These are phyloP conservation scores for Nicotiana noctiflora DNA, from an alignment of 257 asterid genomes.

Conservation along the genomic window DNA sequence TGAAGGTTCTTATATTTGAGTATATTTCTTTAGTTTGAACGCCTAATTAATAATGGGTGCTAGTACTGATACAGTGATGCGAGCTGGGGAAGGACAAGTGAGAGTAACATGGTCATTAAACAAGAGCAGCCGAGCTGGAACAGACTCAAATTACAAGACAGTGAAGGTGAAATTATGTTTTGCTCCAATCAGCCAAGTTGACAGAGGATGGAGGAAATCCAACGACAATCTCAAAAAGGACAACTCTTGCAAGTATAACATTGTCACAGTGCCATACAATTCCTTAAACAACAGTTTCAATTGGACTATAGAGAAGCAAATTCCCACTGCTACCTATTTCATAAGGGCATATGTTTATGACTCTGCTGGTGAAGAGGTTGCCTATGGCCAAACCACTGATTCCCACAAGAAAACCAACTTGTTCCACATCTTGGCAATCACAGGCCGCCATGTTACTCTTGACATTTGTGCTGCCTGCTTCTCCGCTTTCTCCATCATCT, in stretches of 20 bases:
- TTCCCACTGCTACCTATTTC: conserved; percentile 61
- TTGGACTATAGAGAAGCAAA: conserved; percentile 34
- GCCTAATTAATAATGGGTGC: background rate
- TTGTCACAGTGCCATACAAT: conserved; percentile 33
- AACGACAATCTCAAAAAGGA: conserved; percentile 43
- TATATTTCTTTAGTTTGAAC: background rate
- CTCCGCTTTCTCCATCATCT: conserved; percentile 55
- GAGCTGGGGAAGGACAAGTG: conserved; percentile 43
- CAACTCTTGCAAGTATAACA: conserved; percentile 61
- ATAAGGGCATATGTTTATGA: conserved; percentile 45
- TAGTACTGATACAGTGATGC: conserved; percentile 28
- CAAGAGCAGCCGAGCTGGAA: conserved; percentile 22
- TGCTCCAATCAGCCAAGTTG: conserved; percentile 67
- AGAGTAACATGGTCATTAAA: conserved; percentile 44
- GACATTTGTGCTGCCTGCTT: conserved; percentile 57
- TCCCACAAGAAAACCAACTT: conserved; percentile 33
- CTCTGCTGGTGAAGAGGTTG: conserved; percentile 32
- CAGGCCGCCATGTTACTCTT: conserved; percentile 51
- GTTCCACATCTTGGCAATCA: conserved; percentile 34
- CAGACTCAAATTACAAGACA: conserved; percentile 39
- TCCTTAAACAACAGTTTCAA: conserved; percentile 30
- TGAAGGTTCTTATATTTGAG: background rate
- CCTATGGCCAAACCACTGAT: conserved; percentile 57
- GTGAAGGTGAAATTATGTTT: conserved; percentile 53
- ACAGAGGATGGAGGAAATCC: conserved; percentile 69